These are phyloP conservation scores for Elsinoe batatas DNA, from an alignment of 2,329 filamentous ascomycete genomes.

Conservation along the genomic window DNA sequence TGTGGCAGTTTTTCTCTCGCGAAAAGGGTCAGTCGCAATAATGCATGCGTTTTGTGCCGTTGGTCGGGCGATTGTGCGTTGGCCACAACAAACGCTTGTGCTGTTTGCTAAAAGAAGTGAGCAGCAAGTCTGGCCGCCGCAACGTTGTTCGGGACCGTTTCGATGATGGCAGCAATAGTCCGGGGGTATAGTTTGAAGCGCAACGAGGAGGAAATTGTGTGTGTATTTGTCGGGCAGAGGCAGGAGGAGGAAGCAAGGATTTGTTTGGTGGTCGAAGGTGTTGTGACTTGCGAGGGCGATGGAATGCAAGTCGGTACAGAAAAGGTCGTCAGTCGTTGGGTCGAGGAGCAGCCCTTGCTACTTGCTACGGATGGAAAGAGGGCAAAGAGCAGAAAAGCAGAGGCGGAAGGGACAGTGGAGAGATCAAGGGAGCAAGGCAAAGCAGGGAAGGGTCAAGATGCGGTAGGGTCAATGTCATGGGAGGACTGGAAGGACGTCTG, in stretches of 20 bases:
- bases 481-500: background rate
- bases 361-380: background rate
- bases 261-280: background rate
- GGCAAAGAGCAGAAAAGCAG: background rate
- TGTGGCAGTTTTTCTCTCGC: constrained; percentile 2
- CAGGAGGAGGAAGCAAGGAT: constrained; percentile 7
- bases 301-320: background rate
- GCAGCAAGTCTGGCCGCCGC: constrained; percentile 7
- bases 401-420: background rate
- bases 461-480: background rate
- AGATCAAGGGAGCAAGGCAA: background rate
- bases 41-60: constrained; percentile 11
- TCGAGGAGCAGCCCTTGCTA: background rate
- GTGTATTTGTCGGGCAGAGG: background rate
- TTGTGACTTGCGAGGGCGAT: background rate
- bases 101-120: background rate
- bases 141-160: constrained; percentile 1
- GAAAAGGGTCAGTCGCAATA: constrained; percentile 11
- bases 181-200: constrained; percentile 6
- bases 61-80: constrained; percentile 10
- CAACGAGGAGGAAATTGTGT: constrained; percentile 9
- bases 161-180: constrained; percentile 11
- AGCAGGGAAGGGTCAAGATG: background rate
- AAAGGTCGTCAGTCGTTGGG: background rate
- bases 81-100: constrained; percentile 7